A percentile compares a stretch with the other conserved stretches of the same genome.
These are phyloP conservation scores for Mycena vitilis DNA, from an alignment of 768 basidiomycete species.

Conservation along the genomic window DNA sequence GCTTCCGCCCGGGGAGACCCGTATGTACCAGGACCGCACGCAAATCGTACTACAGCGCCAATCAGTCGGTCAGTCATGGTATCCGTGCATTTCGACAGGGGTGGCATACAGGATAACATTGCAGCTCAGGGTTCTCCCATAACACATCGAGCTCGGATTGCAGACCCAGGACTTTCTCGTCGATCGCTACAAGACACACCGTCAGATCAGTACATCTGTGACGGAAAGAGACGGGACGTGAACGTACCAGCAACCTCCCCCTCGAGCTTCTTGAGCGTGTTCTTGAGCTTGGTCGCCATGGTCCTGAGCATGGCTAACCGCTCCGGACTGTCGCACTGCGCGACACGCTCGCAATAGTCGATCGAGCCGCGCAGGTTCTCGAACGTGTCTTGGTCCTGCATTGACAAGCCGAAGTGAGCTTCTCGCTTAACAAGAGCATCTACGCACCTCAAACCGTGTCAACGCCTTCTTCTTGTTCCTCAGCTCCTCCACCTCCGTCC, in stretches of 20 bases:
- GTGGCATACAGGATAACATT: slow-evolving; percentile 60
- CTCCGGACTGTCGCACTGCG: slow-evolving; percentile 58
- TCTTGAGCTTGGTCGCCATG: slow-evolving; percentile 63
- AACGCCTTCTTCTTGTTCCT: slow-evolving; percentile 58
- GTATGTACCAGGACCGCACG: slow-evolving; percentile 83
- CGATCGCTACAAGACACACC: slow-evolving; percentile 59
- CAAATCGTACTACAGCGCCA: slow-evolving; percentile 75
- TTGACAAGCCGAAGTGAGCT: not conserved
- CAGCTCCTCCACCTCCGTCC: slow-evolving; percentile 61
- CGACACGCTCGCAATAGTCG: slow-evolving; percentile 77
- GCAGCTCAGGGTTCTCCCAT: slow-evolving; percentile 75
- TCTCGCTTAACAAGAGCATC: slow-evolving; percentile 37
- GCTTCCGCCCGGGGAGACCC: slow-evolving; percentile 80
- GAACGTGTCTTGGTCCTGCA: slow-evolving; percentile 71
- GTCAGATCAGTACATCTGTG: not conserved
- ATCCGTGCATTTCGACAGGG: not conserved
- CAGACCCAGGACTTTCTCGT: slow-evolving; percentile 58
- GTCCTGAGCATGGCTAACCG: slow-evolving; percentile 57
- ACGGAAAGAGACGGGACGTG: not conserved
- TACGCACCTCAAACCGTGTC: slow-evolving; percentile 63
- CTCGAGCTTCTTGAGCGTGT: slow-evolving; percentile 63
- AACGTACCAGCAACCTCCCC: slow-evolving; percentile 64
- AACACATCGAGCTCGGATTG: slow-evolving; percentile 57
- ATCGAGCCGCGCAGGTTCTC: slow-evolving; percentile 70
- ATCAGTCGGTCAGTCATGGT: not conserved